phyloP scores from a whole-genome alignment of 225 moss, liverwort and hornwort genomes.

The Sphagnum contortum region DNA sequence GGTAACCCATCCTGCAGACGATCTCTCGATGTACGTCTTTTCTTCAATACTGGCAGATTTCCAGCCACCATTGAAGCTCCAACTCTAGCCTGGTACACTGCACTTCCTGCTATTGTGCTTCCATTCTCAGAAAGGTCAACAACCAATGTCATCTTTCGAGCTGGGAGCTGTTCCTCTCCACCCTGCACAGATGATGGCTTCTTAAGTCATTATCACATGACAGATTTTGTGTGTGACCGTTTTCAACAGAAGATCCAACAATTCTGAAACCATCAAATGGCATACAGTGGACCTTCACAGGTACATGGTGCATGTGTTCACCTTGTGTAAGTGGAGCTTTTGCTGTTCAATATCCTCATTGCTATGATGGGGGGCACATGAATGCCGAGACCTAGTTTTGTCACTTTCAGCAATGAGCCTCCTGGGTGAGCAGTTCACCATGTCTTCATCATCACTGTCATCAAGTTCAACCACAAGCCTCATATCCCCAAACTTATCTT shows the following conservation, averaged over 20 bases:
- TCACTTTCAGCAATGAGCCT: no score
- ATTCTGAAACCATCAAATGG: no score
- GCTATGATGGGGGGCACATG: no score
- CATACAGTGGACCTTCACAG: no score
- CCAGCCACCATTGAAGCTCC: slow-evolving; percentile 8
- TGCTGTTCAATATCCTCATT: background rate
- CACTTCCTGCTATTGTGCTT: no score
- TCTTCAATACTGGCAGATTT: background rate
- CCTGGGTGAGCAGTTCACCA: background rate
- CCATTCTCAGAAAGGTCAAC: slow-evolving; percentile 32
- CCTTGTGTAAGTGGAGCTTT: background rate
- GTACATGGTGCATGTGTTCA: background rate
- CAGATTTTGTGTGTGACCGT: background rate
- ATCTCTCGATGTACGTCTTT: background rate
- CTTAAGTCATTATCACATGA: background rate
- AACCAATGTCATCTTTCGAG: slow-evolving; percentile 20
- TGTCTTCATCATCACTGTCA: slow-evolving; percentile 33
- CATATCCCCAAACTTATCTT: slow-evolving; percentile 17
- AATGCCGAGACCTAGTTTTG: slow-evolving; percentile 1
- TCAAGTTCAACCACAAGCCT: slow-evolving; percentile 29
- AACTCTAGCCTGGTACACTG: background rate
- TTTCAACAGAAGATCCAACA: no score
- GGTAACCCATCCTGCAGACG: background rate
- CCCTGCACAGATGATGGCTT: slow-evolving; percentile 17
- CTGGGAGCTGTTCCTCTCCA: slow-evolving; percentile 11